Base-by-base conservation (phyloP, 768 basidiomycete genomes). In the Peribolospora kevripleyi region DNA sequence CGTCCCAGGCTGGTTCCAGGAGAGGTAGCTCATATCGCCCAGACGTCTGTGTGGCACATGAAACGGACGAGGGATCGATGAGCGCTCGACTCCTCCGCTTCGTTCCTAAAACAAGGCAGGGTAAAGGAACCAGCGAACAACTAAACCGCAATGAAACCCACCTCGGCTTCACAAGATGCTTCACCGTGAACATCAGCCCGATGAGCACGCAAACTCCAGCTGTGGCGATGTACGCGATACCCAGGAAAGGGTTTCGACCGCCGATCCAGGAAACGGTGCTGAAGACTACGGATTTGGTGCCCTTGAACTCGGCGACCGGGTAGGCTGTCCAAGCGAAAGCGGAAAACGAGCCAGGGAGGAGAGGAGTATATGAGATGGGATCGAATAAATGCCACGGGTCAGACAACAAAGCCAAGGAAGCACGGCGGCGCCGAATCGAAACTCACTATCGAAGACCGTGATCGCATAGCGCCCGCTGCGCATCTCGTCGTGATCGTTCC, bases 241-340 rank as follows among this genome's bases (percentile, higher is more conserved):
- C 93, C 14, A 98, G 74, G 79, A 98, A 98, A 1, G 88, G 80
- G 62, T 98, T 95, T 71, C 91, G 90, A 46, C 93, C 93, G 8
- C 93, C 93, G 65, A 93, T 86, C 90, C 91, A 97, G 2, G 90
- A 86, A 10, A 93, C 87, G 3, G 91, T 97, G 48, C 88, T 88
- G 59, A 98, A 83, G 41, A 98, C 90, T 57, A 98, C 74, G 0
- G 88, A 88, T 68, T 98, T 98, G 7, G 91, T 95, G 47, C 93
- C 93, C 53, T 79, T 79, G 72, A 84, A 98, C 7, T 80, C 75
- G 50, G 76, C 71, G 51, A 97, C 91, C 5, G 93, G 93, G 70
- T 80, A 98, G 69, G 95, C 93, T 91, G 54, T 9, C 36, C 2
- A 11, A 42, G 38, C 3, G 37, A 46, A 8, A 8, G 45, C 45